Percentiles rank a stretch among this genome's conserved stretches.
These are phyloP conservation scores for Oidiodendron maius DNA, from an alignment of 495 filamentous ascomycete species.

Conservation along the genomic window DNA sequence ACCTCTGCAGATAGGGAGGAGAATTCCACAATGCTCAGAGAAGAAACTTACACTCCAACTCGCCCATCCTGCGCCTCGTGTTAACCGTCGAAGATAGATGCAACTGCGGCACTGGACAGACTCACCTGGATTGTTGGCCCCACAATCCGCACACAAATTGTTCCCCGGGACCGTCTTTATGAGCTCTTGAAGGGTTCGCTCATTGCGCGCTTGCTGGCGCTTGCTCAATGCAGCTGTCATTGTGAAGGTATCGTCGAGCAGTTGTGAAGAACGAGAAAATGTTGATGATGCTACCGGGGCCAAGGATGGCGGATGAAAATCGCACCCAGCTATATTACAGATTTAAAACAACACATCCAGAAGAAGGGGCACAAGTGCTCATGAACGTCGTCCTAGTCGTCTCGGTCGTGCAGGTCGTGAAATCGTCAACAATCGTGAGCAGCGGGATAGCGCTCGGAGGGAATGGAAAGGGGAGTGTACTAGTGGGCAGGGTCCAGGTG, in stretches of 20 bases:
- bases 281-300: not conserved
- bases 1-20: too few species aligned
- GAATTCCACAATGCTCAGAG: too few species aligned
- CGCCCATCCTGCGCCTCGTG: conserved; percentile 71
- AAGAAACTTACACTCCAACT: conserved; percentile 83
- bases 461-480: not conserved
- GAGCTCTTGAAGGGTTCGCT: conserved; percentile 84
- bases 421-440: conserved; percentile 11
- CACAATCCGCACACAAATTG: conserved; percentile 91
- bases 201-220: conserved; percentile 95
- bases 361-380: conserved; percentile 5
- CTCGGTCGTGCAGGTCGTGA: too few species aligned
- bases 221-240: conserved; percentile 63
- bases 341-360: conserved; percentile 16
- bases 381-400: conserved; percentile 6
- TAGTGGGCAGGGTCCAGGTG: not conserved
- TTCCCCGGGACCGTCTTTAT: conserved; percentile 85
- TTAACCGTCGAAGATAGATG: too few species aligned
- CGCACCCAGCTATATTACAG: not conserved
- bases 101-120: too few species aligned
- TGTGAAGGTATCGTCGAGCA: conserved; percentile 1
- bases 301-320: conserved; percentile 2
- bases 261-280: conserved; percentile 3
- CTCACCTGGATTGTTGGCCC: conserved; percentile 85
- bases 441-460: not conserved